Percentiles rank a stretch among this genome's conserved stretches.
phyloP scores from a whole-genome alignment of 345 rosid species.

The Populus davidiana region DNA sequence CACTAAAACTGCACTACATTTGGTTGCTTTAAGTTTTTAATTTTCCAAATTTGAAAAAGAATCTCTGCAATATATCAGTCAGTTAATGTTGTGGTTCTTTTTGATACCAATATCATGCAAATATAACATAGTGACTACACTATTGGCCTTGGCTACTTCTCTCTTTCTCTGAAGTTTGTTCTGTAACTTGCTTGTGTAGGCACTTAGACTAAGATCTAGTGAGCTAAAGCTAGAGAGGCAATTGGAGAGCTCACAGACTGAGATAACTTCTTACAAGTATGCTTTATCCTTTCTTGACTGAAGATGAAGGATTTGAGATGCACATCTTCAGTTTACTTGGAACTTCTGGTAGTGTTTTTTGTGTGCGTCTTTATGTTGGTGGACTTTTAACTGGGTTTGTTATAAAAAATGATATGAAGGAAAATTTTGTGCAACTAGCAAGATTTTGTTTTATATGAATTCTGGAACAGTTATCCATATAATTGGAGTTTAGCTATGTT shows the following conservation, averaged over 20 bases:
- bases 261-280: conserved; percentile 71
- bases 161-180: background rate
- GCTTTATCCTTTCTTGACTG: conserved; percentile 22
- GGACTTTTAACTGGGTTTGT: background rate
- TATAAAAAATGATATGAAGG: background rate
- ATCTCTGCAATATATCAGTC: background rate
- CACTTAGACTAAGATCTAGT: conserved; percentile 86
- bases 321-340: conserved; percentile 3
- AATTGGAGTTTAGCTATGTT: background rate
- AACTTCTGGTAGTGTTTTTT: background rate
- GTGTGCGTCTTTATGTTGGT: background rate
- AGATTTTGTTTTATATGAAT: background rate
- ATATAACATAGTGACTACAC: background rate
- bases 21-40: background rate
- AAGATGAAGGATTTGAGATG: conserved; percentile 1
- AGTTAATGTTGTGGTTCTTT: background rate
- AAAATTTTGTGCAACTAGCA: background rate
- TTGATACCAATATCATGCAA: background rate
- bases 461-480: background rate
- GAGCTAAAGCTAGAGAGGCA: conserved; percentile 95
- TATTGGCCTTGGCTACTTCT: conserved; percentile 12
- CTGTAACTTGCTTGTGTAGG: conserved; percentile 42
- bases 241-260: conserved; percentile 71
- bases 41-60: background rate
- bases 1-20: background rate